Conservation (phyloP, 352 stramenopile species). For the Phytopythium chamaehyphon region DNA sequence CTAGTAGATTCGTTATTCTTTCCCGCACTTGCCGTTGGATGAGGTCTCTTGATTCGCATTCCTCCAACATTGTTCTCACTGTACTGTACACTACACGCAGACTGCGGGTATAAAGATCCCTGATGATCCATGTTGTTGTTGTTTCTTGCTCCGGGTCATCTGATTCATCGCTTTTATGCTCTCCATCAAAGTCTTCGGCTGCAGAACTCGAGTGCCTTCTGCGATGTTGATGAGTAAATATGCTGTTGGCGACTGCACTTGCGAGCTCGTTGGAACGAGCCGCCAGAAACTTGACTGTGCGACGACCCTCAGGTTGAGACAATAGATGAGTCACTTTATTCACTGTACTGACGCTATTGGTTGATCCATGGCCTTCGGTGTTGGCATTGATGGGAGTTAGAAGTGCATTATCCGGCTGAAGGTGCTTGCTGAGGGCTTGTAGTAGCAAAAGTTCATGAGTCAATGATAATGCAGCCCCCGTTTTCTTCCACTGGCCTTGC, state of each 20-base stretch:
- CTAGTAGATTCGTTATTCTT: slow-evolving; percentile 34
- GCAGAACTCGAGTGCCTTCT: not conserved
- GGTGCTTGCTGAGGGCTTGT: slow-evolving; percentile 31
- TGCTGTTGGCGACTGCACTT: slow-evolving; percentile 19
- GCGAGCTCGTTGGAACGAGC: slow-evolving; percentile 22
- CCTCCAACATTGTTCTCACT: slow-evolving; percentile 33
- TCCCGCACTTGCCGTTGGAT: not conserved
- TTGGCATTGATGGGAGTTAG: not conserved
- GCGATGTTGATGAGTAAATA: slow-evolving; percentile 14
- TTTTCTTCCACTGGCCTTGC: slow-evolving; percentile 36
- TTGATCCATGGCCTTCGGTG: not conserved
- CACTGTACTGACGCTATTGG: not conserved
- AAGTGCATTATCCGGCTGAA: slow-evolving; percentile 16
- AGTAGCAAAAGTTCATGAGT: slow-evolving; percentile 50
- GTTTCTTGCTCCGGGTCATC: slow-evolving; percentile 1
- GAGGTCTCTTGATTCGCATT: slow-evolving; percentile 15
- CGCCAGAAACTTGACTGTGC: slow-evolving; percentile 48
- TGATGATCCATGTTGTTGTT: slow-evolving; percentile 10
- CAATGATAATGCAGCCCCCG: slow-evolving; percentile 22
- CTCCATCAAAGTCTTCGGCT: not conserved
- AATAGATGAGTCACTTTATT: slow-evolving; percentile 15
- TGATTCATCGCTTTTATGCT: slow-evolving; percentile 8
- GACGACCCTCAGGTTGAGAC: slow-evolving; percentile 34
- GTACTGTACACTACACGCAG: slow-evolving; percentile 36
- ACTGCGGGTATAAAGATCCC: slow-evolving; percentile 20